Percentiles rank a stretch among this genome's conserved stretches.
phyloP scores from a whole-genome alignment of 257 asterid genomes.

The Solanum rostratum region DNA sequence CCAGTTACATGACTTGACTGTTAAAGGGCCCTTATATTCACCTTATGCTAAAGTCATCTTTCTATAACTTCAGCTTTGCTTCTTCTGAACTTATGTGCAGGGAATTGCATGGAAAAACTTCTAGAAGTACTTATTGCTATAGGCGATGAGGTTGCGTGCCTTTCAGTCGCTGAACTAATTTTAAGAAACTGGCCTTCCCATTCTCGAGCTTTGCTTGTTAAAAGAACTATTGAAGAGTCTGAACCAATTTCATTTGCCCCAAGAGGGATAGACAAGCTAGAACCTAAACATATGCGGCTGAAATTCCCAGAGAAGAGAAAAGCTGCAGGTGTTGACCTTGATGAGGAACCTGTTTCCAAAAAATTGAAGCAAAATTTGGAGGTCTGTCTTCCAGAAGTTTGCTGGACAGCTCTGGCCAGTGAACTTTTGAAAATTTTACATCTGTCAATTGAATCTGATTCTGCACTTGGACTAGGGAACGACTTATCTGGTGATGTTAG shows the following conservation, averaged over 20 bases:
- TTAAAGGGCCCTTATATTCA: neutral
- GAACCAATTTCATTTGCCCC: conserved; percentile 74
- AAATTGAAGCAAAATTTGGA: conserved; percentile 55
- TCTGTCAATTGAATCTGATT: conserved; percentile 20
- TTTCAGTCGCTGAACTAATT: conserved; percentile 75
- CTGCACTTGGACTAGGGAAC: conserved; percentile 25
- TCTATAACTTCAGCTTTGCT: neutral
- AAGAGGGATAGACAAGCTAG: conserved; percentile 85
- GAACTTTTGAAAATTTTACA: conserved; percentile 47
- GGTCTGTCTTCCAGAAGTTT: conserved; percentile 55
- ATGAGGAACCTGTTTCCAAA: conserved; percentile 29
- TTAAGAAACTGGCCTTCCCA: conserved; percentile 96
- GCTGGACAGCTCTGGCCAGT: conserved; percentile 69
- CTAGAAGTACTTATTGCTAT: conserved; percentile 95
- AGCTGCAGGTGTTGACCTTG: conserved; percentile 34
- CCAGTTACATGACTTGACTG: conserved; percentile 2
- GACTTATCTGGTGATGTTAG: conserved; percentile 38
- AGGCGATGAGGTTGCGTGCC: conserved; percentile 96
- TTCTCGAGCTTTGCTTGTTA: conserved; percentile 93
- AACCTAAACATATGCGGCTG: conserved; percentile 70
- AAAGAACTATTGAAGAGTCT: conserved; percentile 67
- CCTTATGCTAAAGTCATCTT: neutral
- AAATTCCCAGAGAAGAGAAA: conserved; percentile 83
- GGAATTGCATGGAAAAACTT: conserved; percentile 99
- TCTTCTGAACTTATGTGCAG: conserved; percentile 30